Evolutionary conservation across 2,329 filamentous ascomycete species (phyloP), one percentile per base, ranked within the genome.

Genomic region (Aspergillus ibericus): DNA sequence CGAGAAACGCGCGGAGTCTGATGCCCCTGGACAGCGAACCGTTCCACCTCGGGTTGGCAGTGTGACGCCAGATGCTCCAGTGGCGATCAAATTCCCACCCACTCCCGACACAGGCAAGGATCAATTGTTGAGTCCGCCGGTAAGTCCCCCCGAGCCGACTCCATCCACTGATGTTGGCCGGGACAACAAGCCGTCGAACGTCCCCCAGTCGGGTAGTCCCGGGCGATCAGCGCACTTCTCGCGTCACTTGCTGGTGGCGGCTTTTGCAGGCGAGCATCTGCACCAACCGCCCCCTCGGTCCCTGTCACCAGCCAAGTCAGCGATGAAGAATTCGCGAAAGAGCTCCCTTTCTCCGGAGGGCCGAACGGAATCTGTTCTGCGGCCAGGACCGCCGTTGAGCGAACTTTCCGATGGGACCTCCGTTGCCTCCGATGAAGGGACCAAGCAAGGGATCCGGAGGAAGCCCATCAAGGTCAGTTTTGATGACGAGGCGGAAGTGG

Each of bases 391-490:
- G 32, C 72, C 80, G 5, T 69, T 78, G 1, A 85, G 83, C 62
- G 84, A 86, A 59, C 73, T 80, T 1, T 87, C 85, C 1, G 85
- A 87, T 61, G 82, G 76, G 0, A 79, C 80, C 4, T 87, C 84
- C 5, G 70, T 75, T 16, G 72, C 71, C 36, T 81, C 79, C 3
- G 77, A 79, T 40, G 79, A 82, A 47, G 76, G 77, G 9, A 65
- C 61, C 22, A 73, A 71, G 35, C 40, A 72, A 15, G 71, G 66
- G 18, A 76, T 76, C 59, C 83, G 80, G 63, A 86, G 82, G 72
- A 85, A 82, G 68, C 73, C 73, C 29, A 79, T 79, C 3, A 79
- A 85, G 54, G 85, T 88, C 53, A 96, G 92, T 75, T 97, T 88
- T 64, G 85, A 87, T 57, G 84, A 86, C 44, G 80, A 82, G 48